Conservation (phyloP, 1,284 basidiomycete genomes). For the Rhodotorula mucilaginosa region DNA sequence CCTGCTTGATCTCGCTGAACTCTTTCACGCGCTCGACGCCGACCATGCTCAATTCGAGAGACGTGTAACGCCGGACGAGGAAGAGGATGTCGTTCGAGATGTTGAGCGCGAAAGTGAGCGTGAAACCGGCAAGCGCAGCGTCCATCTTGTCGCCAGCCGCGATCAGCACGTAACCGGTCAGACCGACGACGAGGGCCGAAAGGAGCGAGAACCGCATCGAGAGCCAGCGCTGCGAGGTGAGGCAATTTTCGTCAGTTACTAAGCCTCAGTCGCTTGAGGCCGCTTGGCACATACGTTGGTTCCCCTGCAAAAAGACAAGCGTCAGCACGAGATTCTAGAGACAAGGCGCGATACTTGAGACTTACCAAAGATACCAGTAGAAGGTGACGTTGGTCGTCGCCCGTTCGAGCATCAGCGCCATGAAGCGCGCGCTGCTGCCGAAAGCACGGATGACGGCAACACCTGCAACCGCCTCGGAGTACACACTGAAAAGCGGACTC, state of each 20-base stretch:
- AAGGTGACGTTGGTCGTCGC: slow-evolving; percentile 31
- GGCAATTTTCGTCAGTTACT: slow-evolving; percentile 40
- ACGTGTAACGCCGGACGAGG: slow-evolving; percentile 48
- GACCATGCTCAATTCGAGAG: slow-evolving; percentile 87
- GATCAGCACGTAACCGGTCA: slow-evolving; percentile 56
- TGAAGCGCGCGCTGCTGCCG: slow-evolving; percentile 58
- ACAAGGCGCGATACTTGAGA: background rate
- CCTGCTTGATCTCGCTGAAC: slow-evolving; percentile 67
- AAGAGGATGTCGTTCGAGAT: slow-evolving; percentile 48
- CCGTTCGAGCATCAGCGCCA: slow-evolving; percentile 44
- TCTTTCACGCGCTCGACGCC: slow-evolving; percentile 88
- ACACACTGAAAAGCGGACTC: slow-evolving; percentile 87
- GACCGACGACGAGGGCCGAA: slow-evolving; percentile 37
- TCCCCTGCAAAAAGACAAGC: background rate
- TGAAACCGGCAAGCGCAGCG: slow-evolving; percentile 52
- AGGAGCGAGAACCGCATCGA: slow-evolving; percentile 42
- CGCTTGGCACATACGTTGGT: background rate
- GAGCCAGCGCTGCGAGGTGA: slow-evolving; percentile 49
- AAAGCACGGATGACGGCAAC: slow-evolving; percentile 83
- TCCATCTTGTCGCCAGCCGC: slow-evolving; percentile 45
- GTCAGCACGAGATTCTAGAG: background rate
- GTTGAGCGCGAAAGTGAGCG: slow-evolving; percentile 50
- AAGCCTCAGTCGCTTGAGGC: no score
- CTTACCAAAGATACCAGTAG: slow-evolving; percentile 39
- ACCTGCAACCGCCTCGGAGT: slow-evolving; percentile 52